Conservation (phyloP, 345 rosid species). For the Eutrema yunnanense region DNA sequence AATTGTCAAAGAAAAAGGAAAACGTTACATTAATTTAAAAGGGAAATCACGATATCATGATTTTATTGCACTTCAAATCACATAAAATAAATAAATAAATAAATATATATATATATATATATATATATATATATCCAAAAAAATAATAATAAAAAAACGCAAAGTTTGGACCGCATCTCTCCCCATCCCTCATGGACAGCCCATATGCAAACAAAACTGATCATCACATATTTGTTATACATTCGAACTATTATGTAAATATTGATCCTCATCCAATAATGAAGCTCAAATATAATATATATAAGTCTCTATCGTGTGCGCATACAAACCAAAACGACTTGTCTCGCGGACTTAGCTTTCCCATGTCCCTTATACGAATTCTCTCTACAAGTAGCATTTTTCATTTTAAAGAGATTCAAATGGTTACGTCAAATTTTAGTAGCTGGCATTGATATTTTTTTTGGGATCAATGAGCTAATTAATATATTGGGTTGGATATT, state of each 20-base stretch:
- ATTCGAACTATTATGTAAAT: conserved; percentile 9
- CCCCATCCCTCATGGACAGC: conserved; percentile 15
- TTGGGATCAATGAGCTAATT: not conserved
- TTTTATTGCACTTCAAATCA: too few relatives aligned
- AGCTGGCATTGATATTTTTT: not conserved
- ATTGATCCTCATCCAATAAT: not conserved
- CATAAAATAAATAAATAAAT: not conserved
- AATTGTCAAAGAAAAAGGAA: not conserved
- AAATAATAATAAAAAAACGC: not conserved
- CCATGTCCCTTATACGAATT: not conserved
- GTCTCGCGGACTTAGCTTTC: conserved; percentile 1
- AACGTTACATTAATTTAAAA: not conserved
- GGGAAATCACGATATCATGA: not conserved
- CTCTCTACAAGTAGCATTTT: not conserved
- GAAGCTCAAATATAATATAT: not conserved
- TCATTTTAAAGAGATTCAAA: not conserved
- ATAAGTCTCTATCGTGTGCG: conserved; percentile 5
- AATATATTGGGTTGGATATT: not conserved
- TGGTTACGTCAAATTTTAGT: not conserved
- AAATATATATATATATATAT: not conserved
- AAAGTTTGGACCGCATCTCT: conserved; percentile 14
- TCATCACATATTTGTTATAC: not conserved
- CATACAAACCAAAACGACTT: conserved; percentile 16
- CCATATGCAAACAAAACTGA: conserved; percentile 2
- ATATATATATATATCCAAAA: not conserved